Base-by-base conservation (phyloP, 2,329 filamentous ascomycete genomes). In the Calonectria henricotiae region DNA sequence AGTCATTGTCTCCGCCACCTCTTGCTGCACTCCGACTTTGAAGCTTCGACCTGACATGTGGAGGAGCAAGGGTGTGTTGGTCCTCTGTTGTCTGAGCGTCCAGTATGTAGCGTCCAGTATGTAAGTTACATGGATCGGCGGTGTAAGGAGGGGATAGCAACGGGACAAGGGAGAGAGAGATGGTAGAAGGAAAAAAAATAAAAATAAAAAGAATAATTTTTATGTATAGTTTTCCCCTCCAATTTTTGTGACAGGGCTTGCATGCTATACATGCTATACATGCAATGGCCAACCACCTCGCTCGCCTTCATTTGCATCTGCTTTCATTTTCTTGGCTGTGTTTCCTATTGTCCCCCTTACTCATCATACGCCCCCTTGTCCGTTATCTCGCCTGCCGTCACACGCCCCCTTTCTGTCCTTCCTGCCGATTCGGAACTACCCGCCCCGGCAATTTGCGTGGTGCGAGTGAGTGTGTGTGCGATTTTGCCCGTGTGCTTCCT, bases 11-110 rank as follows among this genome's bases (percentile, higher is more conserved):
- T 30, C 27, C 27, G 27, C 27, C 9, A 39, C 13, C 41, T n/a
- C n/a, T 43, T 51, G 47, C 47, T 55, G 51, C 51, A 37, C 51
- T 55, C 51, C 51, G 51, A 55, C 51, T 23, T 55, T 55, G 51
- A 37, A 37, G 30, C 51, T 55, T 55, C 15, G 51, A n/a, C 51
- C 51, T 55, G 51, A 55, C 51, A 55, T 55, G 51, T 55, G 51
- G 49, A 32, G 30, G 47, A 30, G 27, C 47, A 27, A 51, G 47
- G 32, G 30, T 55, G n/a, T 9, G 51, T 35, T 32, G 47, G 51
- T 43, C 17, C n/a, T 37, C n/a, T 35, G 27, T 55, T 37, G 27
- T 30, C 27, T 30, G 27, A 30, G 27, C 27, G 27, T 30, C 27
- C 27, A 30, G 7, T 30, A 17, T 15, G 35, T 51, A n/a, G n/a